A percentile compares a stretch with the other conserved stretches of the same genome.
These are phyloP conservation scores for Cyclostephanos tholiformis DNA, from an alignment of 108 stramenopile species.

Conservation along the genomic window DNA sequence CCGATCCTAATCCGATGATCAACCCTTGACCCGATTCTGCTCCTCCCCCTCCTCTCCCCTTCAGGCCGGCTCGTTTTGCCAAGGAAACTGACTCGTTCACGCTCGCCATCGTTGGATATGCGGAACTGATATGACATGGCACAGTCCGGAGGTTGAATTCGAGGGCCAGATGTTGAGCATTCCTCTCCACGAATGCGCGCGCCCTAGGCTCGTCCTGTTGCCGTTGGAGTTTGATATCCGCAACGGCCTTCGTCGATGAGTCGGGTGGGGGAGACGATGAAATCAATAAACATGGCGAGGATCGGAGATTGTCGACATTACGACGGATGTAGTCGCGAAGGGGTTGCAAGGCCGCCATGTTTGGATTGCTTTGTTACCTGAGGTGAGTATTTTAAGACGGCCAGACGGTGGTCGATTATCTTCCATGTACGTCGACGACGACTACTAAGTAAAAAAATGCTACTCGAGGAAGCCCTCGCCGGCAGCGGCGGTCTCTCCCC, in stretches of 20 bases:
- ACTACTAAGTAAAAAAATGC: neutral
- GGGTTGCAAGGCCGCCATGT: conserved; percentile 22
- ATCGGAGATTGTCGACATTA: conserved; percentile 32
- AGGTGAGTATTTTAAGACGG: neutral
- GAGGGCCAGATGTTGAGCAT: conserved; percentile 20
- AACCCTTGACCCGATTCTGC: conserved; percentile 14
- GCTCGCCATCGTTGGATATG: conserved; percentile 38
- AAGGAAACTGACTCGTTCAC: conserved; percentile 38
- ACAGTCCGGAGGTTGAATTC: conserved; percentile 42
- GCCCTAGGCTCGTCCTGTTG: conserved; percentile 23
- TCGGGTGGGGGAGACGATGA: conserved; percentile 26
- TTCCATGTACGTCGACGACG: neutral
- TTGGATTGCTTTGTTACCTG: no score
- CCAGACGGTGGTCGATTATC: no score
- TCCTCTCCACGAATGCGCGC: conserved; percentile 36
- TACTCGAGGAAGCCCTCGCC: conserved; percentile 44
- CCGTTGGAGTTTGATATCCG: conserved; percentile 7
- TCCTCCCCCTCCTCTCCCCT: conserved; percentile 17
- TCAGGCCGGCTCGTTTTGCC: conserved; percentile 41
- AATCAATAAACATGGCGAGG: conserved; percentile 46
- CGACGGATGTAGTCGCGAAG: conserved; percentile 38
- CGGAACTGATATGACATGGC: conserved; percentile 34
- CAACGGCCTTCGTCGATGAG: conserved; percentile 7
- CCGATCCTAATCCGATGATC: conserved; percentile 68
- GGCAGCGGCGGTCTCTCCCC: conserved; percentile 50